Percentiles rank a stretch among this genome's conserved stretches.
phyloP scores from a whole-genome alignment of 257 asterid species.

The Solanum boliviense region DNA sequence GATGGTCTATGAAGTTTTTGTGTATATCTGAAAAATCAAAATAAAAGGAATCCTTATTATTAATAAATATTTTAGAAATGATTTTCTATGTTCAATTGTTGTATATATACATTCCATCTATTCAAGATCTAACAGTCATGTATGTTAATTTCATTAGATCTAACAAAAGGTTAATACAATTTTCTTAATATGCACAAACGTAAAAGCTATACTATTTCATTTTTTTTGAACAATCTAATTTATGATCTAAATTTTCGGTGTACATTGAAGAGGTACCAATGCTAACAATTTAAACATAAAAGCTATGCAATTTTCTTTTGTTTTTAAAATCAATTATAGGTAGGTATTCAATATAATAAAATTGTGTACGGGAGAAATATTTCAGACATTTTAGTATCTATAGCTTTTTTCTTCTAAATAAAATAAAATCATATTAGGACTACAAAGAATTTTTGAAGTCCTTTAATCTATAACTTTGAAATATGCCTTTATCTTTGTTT shows the following conservation, averaged over 20 bases:
- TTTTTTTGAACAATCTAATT: background rate
- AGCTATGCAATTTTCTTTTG: background rate
- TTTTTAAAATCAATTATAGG: background rate
- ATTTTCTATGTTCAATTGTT: background rate
- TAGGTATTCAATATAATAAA: background rate
- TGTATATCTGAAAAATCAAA: background rate
- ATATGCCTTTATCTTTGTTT: background rate
- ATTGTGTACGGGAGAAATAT: background rate
- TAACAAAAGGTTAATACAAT: background rate
- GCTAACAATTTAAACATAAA: too few relatives aligned
- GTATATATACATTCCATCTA: too few relatives aligned
- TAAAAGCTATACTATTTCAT: background rate
- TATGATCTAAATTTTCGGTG: background rate
- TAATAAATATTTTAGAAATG: background rate
- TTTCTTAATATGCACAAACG: background rate
- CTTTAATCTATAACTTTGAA: background rate
- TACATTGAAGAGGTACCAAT: background rate
- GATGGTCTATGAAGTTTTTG: background rate
- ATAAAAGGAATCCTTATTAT: background rate
- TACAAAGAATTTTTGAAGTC: background rate
- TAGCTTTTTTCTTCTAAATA: background rate
- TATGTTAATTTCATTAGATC: background rate
- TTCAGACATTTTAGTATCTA: background rate
- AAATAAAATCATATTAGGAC: background rate
- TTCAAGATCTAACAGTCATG: background rate